These are phyloP conservation scores for Nyssa sinensis DNA, from an alignment of 148 eudicot species.

Conservation along the genomic window DNA sequence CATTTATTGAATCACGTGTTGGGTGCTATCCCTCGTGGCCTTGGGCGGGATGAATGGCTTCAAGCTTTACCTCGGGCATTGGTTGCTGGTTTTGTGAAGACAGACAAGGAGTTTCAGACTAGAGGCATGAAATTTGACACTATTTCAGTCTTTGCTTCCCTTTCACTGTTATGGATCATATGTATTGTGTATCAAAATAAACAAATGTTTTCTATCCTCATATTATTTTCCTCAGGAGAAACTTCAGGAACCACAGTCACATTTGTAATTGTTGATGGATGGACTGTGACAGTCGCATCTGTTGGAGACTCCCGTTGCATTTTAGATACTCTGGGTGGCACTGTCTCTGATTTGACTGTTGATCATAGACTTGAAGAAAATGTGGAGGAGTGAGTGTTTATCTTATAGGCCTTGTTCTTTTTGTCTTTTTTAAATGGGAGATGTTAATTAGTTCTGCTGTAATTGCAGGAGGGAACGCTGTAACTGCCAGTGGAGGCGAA, in stretches of 20 bases:
- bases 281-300: constrained; percentile 90
- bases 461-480: constrained; percentile 72
- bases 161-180: background rate
- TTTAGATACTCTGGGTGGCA: constrained; percentile 71
- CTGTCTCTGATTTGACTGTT: constrained; percentile 65
- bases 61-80: constrained; percentile 79
- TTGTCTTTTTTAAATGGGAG: background rate
- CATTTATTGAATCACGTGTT: constrained; percentile 59
- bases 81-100: constrained; percentile 85
- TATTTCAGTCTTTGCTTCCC: background rate
- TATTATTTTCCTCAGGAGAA: constrained; percentile 45
- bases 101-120: constrained; percentile 77
- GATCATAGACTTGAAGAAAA: constrained; percentile 93
- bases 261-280: constrained; percentile 75
- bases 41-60: constrained; percentile 84
- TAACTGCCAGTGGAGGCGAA: constrained; percentile 86
- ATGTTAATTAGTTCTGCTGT: background rate
- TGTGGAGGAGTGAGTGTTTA: constrained; percentile 59
- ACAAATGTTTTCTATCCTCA: background rate
- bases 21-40: constrained; percentile 72
- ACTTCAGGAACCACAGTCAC: constrained; percentile 93
- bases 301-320: constrained; percentile 93
- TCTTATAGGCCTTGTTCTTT: background rate
- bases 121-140: constrained; percentile 40
- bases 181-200: background rate